Conservation (phyloP, 2,329 filamentous ascomycete species). For the Dryadomyces sulphureus region DNA sequence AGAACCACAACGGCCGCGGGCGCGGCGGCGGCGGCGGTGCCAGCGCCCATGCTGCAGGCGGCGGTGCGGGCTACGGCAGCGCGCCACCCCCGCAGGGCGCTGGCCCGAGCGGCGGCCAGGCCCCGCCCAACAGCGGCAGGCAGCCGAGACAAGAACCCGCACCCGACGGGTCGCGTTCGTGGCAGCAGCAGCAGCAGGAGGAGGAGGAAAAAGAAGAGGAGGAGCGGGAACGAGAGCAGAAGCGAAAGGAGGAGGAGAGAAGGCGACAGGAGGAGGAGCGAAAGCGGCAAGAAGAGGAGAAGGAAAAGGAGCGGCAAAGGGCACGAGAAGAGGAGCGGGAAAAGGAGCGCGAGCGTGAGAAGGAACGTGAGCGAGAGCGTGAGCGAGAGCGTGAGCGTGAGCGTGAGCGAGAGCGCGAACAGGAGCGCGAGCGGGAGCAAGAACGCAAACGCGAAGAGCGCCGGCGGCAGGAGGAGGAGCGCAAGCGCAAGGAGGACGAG, state of each 20-base stretch:
- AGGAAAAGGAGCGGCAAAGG: conserved; percentile 15
- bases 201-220: conserved; percentile 3
- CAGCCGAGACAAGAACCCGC: conserved; percentile 11
- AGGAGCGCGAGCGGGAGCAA: conserved; percentile 25
- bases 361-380: not conserved
- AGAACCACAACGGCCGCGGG: not conserved
- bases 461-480: conserved; percentile 26
- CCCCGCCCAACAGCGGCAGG: conserved; percentile 8
- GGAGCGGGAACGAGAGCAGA: not conserved
- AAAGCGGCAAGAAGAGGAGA: conserved; percentile 32
- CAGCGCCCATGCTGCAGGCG: not conserved
- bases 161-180: not conserved
- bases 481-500: conserved; percentile 15
- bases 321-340: conserved; percentile 16
- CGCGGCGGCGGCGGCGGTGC: not conserved
- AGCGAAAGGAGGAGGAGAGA: conserved; percentile 2
- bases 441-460: conserved; percentile 32
- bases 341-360: conserved; percentile 9
- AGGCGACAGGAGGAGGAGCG: conserved; percentile 32
- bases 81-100: conserved; percentile 3
- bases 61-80: conserved; percentile 17
- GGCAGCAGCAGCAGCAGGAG: conserved; percentile 12
- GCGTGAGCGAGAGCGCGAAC: not conserved
- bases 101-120: not conserved
- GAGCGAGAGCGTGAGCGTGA: not conserved